Base-by-base conservation (phyloP, 2,329 filamentous ascomycete species). In the Gyromitra esculenta region DNA sequence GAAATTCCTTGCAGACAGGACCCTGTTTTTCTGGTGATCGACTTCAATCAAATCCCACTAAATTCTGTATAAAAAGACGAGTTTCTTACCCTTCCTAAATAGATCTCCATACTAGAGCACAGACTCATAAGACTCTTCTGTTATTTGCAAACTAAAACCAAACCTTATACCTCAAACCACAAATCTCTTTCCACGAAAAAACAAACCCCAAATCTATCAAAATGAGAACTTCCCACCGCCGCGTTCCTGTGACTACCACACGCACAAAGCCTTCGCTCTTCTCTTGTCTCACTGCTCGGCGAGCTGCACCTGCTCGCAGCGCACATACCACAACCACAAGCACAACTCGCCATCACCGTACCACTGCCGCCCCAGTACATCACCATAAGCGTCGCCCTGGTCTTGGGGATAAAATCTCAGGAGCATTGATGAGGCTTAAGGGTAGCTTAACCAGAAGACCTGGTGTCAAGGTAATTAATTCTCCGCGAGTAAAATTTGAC, bases 331-430 rank as follows among this genome's bases (percentile, higher is more conserved):
- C 84, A 5, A 85, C 84, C 78, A 84, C 81, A 79, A 84, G 83
- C 21, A 83, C 82, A 81, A 82, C 70, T n/a, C 66, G 78, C 43
- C 57, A 48, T 31, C 60, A 75, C 39, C 31, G 60, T 9, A 83
- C 82, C 45, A 79, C 80, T 21, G 83, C 84, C 15, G 81, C 87
- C 65, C 85, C 84, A 1, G 84, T 85, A 15, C 87, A 89, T 77
- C 90, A 91, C 82, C 91, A 92, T 68, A 88, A 88, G 82, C 89
- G 91, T 81, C 89, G 90, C 81, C 87, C 89, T 1, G 88, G 87
- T 50, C 85, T 94, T 79, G 91, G 91, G 60, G 92, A 95, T 85
- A 95, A 94, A 84, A 87, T 95, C 80, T 90, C 88, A 64, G 92
- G 92, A 18, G 92, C 91, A 0, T 85, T 95, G 83, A 86, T 92